Base-by-base conservation (phyloP, 805 yeast genomes). In the Ogataea populi-albae region DNA sequence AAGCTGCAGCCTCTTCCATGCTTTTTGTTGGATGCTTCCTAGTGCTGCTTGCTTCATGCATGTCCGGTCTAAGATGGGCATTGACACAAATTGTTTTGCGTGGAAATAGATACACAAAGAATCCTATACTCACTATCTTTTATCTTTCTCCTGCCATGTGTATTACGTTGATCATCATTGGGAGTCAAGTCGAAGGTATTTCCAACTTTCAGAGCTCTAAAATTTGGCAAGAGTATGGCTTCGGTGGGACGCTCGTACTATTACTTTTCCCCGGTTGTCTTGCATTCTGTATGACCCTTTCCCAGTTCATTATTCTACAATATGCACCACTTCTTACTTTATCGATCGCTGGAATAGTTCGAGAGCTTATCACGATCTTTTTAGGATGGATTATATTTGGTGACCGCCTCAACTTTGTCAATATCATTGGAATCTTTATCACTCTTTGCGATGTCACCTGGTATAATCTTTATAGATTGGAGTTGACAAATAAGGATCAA, bases 41-140 rank as follows among this genome's bases (percentile, higher is more conserved):
- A 22, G 95, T 88, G 1, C 60, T 89, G 15, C 61, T 74, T 2
- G 88, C 95, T 4, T 76, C 91, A 3, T 69, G 81, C 54, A 70
- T 85, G 59, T 79, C 88, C 15, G 97, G 97, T 1, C 64, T 89
- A 32, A 71, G 97, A 48, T 89, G 97, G 97, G 87, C 94, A 1
- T 74, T 87, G 46, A 86, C 96, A 6, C 96, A 89, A 55, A 57
- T 89, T 23, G 69, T 88, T 4, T 61, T 89, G 34, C 80, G 73
- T 48, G 71, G 68, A 28, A 77, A 77, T 46, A 68, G 68, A 24
- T 66, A 73, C 38, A 72, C 77, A 10, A 71, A 72, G 35, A 79
- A 86, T 54, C 91, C 97, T 2, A 76, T 89, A 19, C 68, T 79
- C 29, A 85, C 96, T 3, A 86, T 89, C 18, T 72, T 82, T 52